Conservation (phyloP, 768 basidiomycete genomes). For the Pleurotus tuber-regium region DNA sequence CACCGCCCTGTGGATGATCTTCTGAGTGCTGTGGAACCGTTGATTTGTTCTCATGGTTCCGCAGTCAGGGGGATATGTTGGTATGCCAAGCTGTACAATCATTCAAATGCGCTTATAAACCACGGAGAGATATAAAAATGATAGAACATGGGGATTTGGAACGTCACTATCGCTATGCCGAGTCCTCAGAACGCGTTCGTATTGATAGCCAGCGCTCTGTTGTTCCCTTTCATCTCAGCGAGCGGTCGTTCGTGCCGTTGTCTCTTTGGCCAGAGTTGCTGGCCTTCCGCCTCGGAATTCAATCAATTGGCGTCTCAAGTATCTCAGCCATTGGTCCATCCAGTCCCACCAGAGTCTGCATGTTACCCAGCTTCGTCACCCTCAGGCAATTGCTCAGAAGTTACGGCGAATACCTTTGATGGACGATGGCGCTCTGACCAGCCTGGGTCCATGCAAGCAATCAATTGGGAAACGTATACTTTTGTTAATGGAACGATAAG, state of each 20-base stretch:
- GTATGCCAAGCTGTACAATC: too few relatives aligned
- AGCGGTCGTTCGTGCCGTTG: constrained; percentile 29
- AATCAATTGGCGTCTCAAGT: constrained; percentile 29
- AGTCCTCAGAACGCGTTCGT: too few relatives aligned
- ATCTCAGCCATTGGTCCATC: constrained; percentile 43
- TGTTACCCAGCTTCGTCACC: constrained; percentile 37
- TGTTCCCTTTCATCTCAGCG: too few relatives aligned
- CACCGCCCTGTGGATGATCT: too few relatives aligned
- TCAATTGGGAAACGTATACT: constrained; percentile 30
- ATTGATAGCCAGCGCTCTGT: too few relatives aligned
- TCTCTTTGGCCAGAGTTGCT: constrained; percentile 38
- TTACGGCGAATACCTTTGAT: constrained; percentile 24
- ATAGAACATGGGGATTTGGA: too few relatives aligned
- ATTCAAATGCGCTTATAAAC: too few relatives aligned
- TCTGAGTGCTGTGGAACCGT: too few relatives aligned
- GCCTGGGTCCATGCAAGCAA: constrained; percentile 36
- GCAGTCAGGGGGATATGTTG: too few relatives aligned
- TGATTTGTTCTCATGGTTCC: too few relatives aligned
- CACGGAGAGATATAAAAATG: too few relatives aligned
- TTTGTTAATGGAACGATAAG: constrained; percentile 46
- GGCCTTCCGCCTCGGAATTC: constrained; percentile 37
- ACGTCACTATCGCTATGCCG: too few relatives aligned
- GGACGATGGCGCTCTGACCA: constrained; percentile 39
- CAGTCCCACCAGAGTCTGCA: constrained; percentile 34
- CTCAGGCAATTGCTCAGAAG: constrained; percentile 36